phyloP scores from a whole-genome alignment of 208 protist genomes.

The Trypanosoma avium region DNA sequence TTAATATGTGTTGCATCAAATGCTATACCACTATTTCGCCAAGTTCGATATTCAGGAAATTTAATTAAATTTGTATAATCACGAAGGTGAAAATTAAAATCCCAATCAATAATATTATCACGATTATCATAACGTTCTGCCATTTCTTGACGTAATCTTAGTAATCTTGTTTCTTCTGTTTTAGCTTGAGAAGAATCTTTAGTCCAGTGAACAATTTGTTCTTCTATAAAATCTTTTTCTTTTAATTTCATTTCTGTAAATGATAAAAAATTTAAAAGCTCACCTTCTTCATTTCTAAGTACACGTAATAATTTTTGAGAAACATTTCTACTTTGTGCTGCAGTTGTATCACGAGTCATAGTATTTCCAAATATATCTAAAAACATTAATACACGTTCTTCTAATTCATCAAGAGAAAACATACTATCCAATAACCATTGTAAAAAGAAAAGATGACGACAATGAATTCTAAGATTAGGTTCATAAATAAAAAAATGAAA shows the following conservation, averaged over 20 bases:
- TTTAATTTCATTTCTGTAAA: constrained; percentile 86
- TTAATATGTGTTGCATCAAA: constrained; percentile 89
- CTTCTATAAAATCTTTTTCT: constrained; percentile 85
- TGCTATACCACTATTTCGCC: constrained; percentile 85
- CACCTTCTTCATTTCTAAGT: constrained; percentile 37
- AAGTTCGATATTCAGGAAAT: constrained; percentile 88
- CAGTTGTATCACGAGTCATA: constrained; percentile 71
- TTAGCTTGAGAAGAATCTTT: constrained; percentile 52
- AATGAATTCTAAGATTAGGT: constrained; percentile 82
- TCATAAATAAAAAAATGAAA: constrained; percentile 91
- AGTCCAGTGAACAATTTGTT: constrained; percentile 79
- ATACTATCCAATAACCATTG: constrained; percentile 91
- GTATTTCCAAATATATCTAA: constrained; percentile 87
- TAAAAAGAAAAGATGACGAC: constrained; percentile 88
- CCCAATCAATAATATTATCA: constrained; percentile 93
- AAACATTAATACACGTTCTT: constrained; percentile 91
- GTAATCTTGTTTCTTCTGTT: constrained; percentile 59
- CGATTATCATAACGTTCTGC: constrained; percentile 91
- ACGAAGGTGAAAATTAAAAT: constrained; percentile 84
- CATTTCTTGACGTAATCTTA: constrained; percentile 84
- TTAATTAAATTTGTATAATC: constrained; percentile 89
- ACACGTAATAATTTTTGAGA: constrained; percentile 54
- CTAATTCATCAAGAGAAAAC: constrained; percentile 81
- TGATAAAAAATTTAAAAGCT: constrained; percentile 38
- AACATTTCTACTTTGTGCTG: constrained; percentile 70